A percentile compares a stretch with the other conserved stretches of the same genome.
Evolutionary conservation across 2,329 filamentous ascomycete genomes (phyloP).

Genomic region (Xylariales sp.): DNA sequence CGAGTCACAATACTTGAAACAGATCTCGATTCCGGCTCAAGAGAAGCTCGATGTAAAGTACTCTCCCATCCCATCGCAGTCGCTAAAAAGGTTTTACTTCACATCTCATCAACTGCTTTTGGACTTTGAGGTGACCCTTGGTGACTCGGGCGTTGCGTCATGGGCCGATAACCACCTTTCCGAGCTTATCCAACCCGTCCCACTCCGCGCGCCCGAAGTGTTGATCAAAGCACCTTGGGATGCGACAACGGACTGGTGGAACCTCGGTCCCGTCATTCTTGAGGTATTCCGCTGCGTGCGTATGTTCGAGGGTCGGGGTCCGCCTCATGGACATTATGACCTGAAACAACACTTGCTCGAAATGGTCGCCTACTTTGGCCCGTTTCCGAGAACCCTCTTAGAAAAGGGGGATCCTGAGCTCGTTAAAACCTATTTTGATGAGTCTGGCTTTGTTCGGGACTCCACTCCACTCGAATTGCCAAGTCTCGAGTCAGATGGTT

Average conservation of each 20-base stretch:
- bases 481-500: conserved; percentile 2
- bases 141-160: conserved; percentile 17
- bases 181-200: conserved; percentile 16
- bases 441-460: background rate
- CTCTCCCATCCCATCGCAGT: background rate
- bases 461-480: background rate
- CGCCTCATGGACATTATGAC: conserved; percentile 7
- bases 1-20: conserved; percentile 10
- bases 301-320: conserved; percentile 13
- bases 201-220: conserved; percentile 19
- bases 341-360: conserved; percentile 11
- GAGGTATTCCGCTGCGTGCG: conserved; percentile 11
- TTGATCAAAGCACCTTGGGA: conserved; percentile 17
- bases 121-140: conserved; percentile 14
- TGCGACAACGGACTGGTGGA: conserved; percentile 15
- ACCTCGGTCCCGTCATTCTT: conserved; percentile 15
- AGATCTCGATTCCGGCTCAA: conserved; percentile 6
- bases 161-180: conserved; percentile 13
- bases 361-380: conserved; percentile 14
- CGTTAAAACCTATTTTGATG: conserved; percentile 2
- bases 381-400: conserved; percentile 12
- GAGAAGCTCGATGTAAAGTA: background rate
- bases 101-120: background rate
- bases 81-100: background rate
- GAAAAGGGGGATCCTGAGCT: conserved; percentile 10